A percentile compares a stretch with the other conserved stretches of the same genome.
Evolutionary conservation across 164 flowering plant species (phyloP).

Genomic region (Vitis amurensis): DNA sequence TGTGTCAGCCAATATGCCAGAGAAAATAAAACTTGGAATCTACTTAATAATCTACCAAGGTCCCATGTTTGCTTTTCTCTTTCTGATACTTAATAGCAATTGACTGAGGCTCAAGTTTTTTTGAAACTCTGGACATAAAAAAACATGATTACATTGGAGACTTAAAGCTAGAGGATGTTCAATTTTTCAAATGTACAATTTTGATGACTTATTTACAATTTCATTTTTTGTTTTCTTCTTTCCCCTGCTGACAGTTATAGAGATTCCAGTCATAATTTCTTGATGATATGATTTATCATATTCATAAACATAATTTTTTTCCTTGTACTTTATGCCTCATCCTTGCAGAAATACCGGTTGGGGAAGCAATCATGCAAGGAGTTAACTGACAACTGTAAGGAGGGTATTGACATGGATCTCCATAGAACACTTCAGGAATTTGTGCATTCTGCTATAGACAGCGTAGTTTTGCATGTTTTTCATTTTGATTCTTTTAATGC

Average conservation of each 20-base stretch:
- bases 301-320: not conserved
- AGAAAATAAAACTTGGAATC: not conserved
- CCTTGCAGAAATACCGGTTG: conserved; percentile 83
- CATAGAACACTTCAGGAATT: not conserved
- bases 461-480: not conserved
- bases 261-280: not conserved
- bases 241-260: not conserved
- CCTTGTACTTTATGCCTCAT: not conserved
- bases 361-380: conserved; percentile 92
- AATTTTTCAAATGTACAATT: too few relatives aligned
- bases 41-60: too few relatives aligned
- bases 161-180: not conserved
- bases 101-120: not conserved
- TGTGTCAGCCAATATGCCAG: not conserved
- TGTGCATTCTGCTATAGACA: not conserved
- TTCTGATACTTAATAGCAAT: not conserved
- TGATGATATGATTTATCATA: not conserved
- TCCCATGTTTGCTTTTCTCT: not conserved
- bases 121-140: not conserved
- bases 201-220: too few relatives aligned
- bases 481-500: not conserved
- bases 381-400: conserved; percentile 73
- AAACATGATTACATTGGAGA: not conserved
- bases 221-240: not conserved
- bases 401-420: conserved; percentile 49